Conservation (phyloP, 2,329 filamentous ascomycete species). For the Paracamarosporium sp. region DNA sequence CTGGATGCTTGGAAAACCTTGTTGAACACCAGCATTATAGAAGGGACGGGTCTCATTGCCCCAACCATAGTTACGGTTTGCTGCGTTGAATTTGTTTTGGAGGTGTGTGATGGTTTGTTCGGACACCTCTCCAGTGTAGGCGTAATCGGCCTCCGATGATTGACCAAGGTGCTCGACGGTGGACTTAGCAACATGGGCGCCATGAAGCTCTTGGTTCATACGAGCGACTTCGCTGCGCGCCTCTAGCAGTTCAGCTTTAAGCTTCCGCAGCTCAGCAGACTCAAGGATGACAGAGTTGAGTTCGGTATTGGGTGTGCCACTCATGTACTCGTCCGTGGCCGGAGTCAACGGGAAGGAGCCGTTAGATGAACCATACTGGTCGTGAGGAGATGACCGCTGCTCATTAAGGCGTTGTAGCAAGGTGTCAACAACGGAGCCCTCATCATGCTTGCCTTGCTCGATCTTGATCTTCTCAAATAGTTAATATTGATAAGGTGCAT, state of each 20-base stretch:
- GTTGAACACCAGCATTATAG: conserved; percentile 22
- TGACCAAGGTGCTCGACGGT: conserved; percentile 65
- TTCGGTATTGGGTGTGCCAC: conserved; percentile 36
- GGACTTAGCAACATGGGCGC: conserved; percentile 66
- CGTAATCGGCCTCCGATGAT: conserved; percentile 58
- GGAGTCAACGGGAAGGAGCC: conserved; percentile 70
- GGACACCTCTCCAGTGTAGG: conserved; percentile 52
- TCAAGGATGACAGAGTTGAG: conserved; percentile 41
- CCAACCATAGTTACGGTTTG: conserved; percentile 49
- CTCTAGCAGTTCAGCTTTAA: conserved; percentile 74
- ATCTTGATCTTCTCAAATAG: conserved; percentile 55
- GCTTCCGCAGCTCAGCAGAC: conserved; percentile 67
- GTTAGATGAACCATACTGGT: conserved; percentile 66
- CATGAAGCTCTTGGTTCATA: conserved; percentile 74
- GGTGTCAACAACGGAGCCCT: conserved; percentile 60
- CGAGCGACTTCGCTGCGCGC: conserved; percentile 74
- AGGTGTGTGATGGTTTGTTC: conserved; percentile 59
- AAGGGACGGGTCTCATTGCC: conserved; percentile 31
- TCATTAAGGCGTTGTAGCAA: conserved; percentile 77
- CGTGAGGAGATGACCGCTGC: conserved; percentile 50
- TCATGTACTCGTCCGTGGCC: conserved; percentile 61
- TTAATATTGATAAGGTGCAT: conserved; percentile 36
- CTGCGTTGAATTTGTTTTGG: conserved; percentile 59
- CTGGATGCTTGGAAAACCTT: conserved; percentile 33
- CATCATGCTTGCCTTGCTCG: conserved; percentile 42